A percentile compares a stretch with the other conserved stretches of the same genome.
Evolutionary conservation across 164 flowering plant species (phyloP).

Genomic region (Vitis vinifera): ASM3070453v1 NC_081822.1:10632501-10633000

Average conservation of each 20-base stretch:
- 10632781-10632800: background rate
- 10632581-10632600: too few species aligned
- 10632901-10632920: background rate
- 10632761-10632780: conserved; percentile 1
- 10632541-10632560: too few species aligned
- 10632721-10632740: too few species aligned
- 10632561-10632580: too few species aligned
- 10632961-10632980: too few species aligned
- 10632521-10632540: conserved; percentile 1
- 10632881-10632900: background rate
- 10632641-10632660: too few species aligned
- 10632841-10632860: background rate
- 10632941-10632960: background rate
- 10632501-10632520: conserved; percentile 21
- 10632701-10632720: too few species aligned
- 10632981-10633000: too few species aligned
- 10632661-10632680: too few species aligned
- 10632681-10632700: too few species aligned
- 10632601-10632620: too few species aligned
- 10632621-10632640: too few species aligned
- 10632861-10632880: background rate
- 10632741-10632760: background rate
- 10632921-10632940: background rate
- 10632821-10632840: background rate
- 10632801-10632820: background rate